Conservation (phyloP, 2,329 filamentous ascomycete genomes). For the Hymenoscyphus fraxineus region DNA sequence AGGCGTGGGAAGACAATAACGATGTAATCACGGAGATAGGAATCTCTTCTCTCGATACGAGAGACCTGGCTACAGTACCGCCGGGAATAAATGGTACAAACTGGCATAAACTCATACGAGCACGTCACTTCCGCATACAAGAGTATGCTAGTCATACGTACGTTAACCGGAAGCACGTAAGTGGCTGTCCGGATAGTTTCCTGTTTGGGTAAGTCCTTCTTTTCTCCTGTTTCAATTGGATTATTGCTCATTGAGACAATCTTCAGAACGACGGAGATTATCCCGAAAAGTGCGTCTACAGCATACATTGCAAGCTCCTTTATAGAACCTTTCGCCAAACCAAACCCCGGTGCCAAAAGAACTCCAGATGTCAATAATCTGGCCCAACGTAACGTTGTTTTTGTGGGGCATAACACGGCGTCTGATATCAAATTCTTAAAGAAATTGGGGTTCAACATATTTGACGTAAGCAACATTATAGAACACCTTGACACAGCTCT, state of each 20-base stretch:
- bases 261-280: conserved; percentile 49
- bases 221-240: not conserved
- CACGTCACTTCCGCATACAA: conserved; percentile 70
- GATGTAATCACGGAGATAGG: conserved; percentile 79
- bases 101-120: conserved; percentile 66
- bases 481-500: conserved; percentile 70
- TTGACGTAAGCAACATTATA: conserved; percentile 50
- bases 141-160: conserved; percentile 58
- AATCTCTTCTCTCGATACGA: conserved; percentile 73
- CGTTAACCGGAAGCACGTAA: conserved; percentile 64
- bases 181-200: conserved; percentile 70
- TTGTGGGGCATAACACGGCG: conserved; percentile 73
- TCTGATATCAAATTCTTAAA: conserved; percentile 67
- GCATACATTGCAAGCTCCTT: conserved; percentile 51
- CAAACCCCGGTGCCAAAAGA: not conserved
- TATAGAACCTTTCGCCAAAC: conserved; percentile 48
- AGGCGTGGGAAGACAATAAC: conserved; percentile 69
- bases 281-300: conserved; percentile 44
- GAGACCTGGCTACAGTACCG: conserved; percentile 46
- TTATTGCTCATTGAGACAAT: not conserved
- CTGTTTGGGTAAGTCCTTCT: conserved; percentile 61
- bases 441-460: conserved; percentile 59
- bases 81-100: conserved; percentile 58
- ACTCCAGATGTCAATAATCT: conserved; percentile 2
- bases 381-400: conserved; percentile 55